Base-by-base conservation (phyloP, 2,329 filamentous ascomycete genomes). In the Penicillium freii region DNA sequence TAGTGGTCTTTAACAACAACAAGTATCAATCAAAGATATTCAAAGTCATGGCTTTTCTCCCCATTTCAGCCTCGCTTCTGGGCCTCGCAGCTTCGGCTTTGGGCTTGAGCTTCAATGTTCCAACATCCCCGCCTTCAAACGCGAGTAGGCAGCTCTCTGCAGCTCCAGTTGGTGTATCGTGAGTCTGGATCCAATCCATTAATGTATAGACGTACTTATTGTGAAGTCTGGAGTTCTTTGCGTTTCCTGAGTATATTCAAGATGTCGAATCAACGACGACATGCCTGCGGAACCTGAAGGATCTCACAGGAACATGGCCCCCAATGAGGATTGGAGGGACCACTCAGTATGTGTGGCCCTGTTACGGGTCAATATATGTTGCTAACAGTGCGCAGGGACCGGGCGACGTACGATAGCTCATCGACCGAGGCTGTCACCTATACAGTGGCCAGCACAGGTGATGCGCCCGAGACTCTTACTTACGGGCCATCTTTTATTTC, bases 301-400 rank as follows among this genome's bases (percentile, higher is more conserved):
- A 77, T 13, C 57, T 84, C 47, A 80, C 77, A 0, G 82, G 82
- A 2, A 73, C 71, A 11, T 82, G 78, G 78, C 81, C 82, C 8
- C 82, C 81, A 0, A 76, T 84, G 45, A 74, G 82, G 50, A 83
- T 85, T 53, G 83, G 83, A n/a, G 82, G 82, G 2, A 85, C 82
- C 0, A 84, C 82, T 0, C 81, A 84, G 73, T 77, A 58, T 53
- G 71, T 55, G 23, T 25, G 13, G 2, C 7, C 21, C 29, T 31
- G 7, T 6, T 23, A 23, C 15, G 13, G 8, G n/a, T 39, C 19
- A 58, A 9, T 27, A 25, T 11, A 27, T 9, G n/a, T 34, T 25
- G 38, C 29, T 44, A 54, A 55, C 1, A 19, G 0, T 31, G 11
- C 11, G 5, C 43, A 77, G 75, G 62, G 82, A 84, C 61, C 78